Evolutionary conservation across 164 flowering plant species (phyloP).

Genomic region (Chimonanthus salicifolius): DNA sequence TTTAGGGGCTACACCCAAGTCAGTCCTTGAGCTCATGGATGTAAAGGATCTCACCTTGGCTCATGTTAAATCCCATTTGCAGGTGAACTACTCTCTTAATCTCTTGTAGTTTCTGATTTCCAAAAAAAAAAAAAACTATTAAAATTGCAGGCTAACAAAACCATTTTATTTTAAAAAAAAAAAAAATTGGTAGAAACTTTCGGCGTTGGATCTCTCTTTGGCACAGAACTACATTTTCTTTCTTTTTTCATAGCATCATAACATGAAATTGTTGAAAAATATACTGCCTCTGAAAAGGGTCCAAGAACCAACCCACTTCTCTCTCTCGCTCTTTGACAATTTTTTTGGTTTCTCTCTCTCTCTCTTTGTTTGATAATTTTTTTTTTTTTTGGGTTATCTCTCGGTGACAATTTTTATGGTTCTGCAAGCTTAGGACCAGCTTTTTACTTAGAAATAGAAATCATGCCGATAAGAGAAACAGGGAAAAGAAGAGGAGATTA

Average conservation of each 20-base stretch:
- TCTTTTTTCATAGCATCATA: neutral
- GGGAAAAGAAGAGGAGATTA: no score
- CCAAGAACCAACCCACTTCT: neutral
- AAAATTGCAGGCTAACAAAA: neutral
- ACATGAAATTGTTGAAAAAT: neutral
- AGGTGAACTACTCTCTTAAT: constrained; percentile 40
- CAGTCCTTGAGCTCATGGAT: constrained; percentile 99
- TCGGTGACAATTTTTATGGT: no score
- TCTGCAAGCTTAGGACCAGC: constrained; percentile 6
- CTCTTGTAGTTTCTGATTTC: neutral
- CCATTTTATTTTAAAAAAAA: neutral
- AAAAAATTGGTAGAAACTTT: neutral
- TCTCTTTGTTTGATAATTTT: no score
- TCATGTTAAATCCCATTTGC: constrained; percentile 96
- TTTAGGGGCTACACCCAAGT: constrained; percentile 94
- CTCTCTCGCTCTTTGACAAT: neutral
- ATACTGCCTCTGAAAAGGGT: constrained; percentile 1
- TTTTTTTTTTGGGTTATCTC: neutral
- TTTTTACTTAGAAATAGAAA: constrained; percentile 3
- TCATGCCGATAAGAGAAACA: neutral
- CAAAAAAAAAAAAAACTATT: neutral
- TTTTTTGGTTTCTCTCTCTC: neutral
- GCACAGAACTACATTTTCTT: neutral
- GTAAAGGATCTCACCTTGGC: constrained; percentile 98
- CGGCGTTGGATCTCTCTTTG: neutral